A percentile compares a stretch with the other conserved stretches of the same genome.
Evolutionary conservation across 1,139 yeast species (phyloP).

Genomic region (Candida frijolesensis): DNA sequence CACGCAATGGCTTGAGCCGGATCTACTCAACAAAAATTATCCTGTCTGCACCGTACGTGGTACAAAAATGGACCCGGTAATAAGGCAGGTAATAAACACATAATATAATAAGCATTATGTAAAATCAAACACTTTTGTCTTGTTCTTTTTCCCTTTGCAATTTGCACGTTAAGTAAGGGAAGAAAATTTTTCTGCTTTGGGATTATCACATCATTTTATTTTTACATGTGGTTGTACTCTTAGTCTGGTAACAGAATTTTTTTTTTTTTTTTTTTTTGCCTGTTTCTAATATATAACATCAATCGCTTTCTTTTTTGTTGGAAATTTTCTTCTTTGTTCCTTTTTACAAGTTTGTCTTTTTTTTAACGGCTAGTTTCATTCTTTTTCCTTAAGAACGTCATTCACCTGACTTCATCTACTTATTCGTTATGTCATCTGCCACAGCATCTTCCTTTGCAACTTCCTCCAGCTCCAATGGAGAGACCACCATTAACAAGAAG

Average conservation of each 20-base stretch:
- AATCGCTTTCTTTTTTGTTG: neutral
- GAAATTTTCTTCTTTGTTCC: neutral
- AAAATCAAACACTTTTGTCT: neutral
- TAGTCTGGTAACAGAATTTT: neutral
- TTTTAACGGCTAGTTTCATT: conserved; percentile 4
- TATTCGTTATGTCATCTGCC: conserved; percentile 14
- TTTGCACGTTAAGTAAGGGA: neutral
- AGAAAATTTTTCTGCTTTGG: neutral
- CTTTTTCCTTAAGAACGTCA: neutral
- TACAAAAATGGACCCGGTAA: neutral
- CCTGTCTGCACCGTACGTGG: neutral
- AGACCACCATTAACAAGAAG: conserved; percentile 24
- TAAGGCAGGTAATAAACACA: neutral
- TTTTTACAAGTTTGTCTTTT: conserved; percentile 2
- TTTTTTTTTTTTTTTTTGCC: neutral
- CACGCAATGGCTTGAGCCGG: neutral
- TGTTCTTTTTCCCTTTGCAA: neutral
- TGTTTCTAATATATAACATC: neutral
- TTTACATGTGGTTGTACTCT: neutral
- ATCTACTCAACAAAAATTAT: neutral
- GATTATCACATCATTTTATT: conserved; percentile 1
- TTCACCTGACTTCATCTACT: neutral
- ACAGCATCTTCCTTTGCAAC: conserved; percentile 14
- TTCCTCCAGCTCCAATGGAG: conserved; percentile 9
- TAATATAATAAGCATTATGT: neutral